Conservation (phyloP, 805 yeast species). For the Candida germanica region DNA sequence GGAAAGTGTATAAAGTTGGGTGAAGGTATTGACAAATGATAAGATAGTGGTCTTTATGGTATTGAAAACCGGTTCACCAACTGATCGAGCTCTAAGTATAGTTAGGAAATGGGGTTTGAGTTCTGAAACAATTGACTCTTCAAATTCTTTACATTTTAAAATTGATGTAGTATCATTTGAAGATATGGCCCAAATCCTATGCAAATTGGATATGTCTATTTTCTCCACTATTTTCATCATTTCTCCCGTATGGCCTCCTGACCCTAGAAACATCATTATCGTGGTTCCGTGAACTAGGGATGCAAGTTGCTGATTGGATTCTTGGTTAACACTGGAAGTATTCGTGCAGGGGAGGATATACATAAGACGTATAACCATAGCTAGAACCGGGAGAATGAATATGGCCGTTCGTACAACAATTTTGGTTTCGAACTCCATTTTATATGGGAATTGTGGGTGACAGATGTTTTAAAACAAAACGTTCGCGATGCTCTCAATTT, state of each 20-base stretch:
- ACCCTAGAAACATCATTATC: slow-evolving; percentile 72
- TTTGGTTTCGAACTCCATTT: slow-evolving; percentile 21
- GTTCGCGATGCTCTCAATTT: slow-evolving; percentile 2
- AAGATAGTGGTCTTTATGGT: slow-evolving; percentile 45
- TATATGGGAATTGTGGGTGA: not conserved
- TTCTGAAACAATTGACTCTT: slow-evolving; percentile 18
- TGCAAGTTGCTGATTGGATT: slow-evolving; percentile 5
- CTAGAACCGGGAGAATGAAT: slow-evolving; percentile 18
- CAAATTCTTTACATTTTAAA: slow-evolving; percentile 35
- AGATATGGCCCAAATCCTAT: slow-evolving; percentile 42
- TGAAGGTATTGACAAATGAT: slow-evolving; percentile 31
- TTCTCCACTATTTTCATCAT: slow-evolving; percentile 68
- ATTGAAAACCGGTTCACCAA: slow-evolving; percentile 51
- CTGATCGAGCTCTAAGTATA: slow-evolving; percentile 57
- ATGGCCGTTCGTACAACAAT: slow-evolving; percentile 8
- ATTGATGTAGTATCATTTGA: slow-evolving; percentile 53
- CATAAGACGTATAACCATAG: slow-evolving; percentile 20
- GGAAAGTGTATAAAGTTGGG: slow-evolving; percentile 23
- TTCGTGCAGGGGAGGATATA: slow-evolving; percentile 21
- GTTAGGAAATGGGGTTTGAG: slow-evolving; percentile 21
- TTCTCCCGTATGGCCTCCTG: slow-evolving; percentile 97
- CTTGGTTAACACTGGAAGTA: slow-evolving; percentile 2
- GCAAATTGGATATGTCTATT: slow-evolving; percentile 25
- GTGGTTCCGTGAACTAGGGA: slow-evolving; percentile 17
- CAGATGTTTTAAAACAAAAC: not conserved